Percentiles rank a stretch among this genome's conserved stretches.
Evolutionary conservation across 371 early-diverging fungal species (phyloP).

Genomic region (Zopfochytrium polystomum): DNA sequence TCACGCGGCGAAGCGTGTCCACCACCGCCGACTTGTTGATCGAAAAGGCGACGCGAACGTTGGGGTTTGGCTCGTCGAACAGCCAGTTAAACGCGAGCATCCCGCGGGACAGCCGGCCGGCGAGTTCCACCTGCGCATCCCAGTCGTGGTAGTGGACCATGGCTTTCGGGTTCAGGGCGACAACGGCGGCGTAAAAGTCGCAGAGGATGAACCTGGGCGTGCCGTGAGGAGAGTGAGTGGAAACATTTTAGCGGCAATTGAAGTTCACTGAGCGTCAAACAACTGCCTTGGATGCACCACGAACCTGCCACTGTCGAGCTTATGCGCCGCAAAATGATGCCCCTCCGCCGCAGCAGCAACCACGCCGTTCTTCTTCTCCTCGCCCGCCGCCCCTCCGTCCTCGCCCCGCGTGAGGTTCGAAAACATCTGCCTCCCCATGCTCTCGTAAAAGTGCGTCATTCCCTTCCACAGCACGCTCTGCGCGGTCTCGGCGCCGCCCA

Average conservation of each 20-base stretch:
- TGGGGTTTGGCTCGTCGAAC: no score
- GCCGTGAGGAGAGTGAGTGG: background rate
- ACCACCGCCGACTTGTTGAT: no score
- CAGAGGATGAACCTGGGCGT: conserved; percentile 25
- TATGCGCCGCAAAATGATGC: background rate
- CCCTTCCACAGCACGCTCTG: background rate
- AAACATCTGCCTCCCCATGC: background rate
- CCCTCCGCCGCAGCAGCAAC: background rate
- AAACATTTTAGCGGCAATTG: background rate
- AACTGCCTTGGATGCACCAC: background rate
- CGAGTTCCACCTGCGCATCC: conserved; percentile 36
- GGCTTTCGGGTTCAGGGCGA: conserved; percentile 23
- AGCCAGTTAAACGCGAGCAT: conserved; percentile 32
- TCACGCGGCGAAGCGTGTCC: no score
- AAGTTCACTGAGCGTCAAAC: background rate
- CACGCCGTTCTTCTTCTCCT: background rate
- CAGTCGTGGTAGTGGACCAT: conserved; percentile 35
- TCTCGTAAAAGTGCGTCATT: background rate
- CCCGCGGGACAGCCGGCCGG: conserved; percentile 33
- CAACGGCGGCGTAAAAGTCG: conserved; percentile 37
- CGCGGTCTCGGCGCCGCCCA: background rate
- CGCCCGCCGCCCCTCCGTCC: background rate
- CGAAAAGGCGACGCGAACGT: no score
- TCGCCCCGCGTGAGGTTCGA: background rate
- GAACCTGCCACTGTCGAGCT: background rate